Evolutionary conservation across 768 basidiomycete genomes (phyloP), one percentile per base, ranked within the genome.

Genomic region (Holtermannia corniformis): DNA sequence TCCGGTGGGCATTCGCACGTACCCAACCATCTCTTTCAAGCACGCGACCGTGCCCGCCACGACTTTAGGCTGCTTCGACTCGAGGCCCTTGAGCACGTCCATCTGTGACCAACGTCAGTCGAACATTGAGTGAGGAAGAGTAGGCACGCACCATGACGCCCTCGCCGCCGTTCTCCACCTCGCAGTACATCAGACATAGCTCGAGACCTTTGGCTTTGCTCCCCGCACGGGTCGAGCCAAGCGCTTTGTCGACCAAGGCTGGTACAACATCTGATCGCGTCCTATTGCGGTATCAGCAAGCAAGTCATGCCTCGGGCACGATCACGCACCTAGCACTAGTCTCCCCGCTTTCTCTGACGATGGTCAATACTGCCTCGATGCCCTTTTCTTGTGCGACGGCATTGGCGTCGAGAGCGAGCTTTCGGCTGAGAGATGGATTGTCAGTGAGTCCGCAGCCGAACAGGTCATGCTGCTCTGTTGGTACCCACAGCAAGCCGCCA

Each of bases 321-420:
- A 4, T 5, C 4, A 60, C 73, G 53, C 23, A 75, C 74, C 64
- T 83, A 44, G 85, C 85, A 43, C 85, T 82, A 43, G 79, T 83
- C 78, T 92, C 89, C 55, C 93, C 95, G 5, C 90, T 87, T 66
- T 83, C 88, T 74, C 90, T 88, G 61, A 95, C 83, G 54, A 97
- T 78, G 25, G 83, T 78, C 50, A 85, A 81, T 27, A 92, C 74
- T 61, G 86, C 89, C 68, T 96, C 93, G 4, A 97, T 80, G 26
- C 87, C 95, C 70, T 93, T 96, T 77, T 99, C 95, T 73, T 99
- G 95, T 11, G 93, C 92, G 25, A 96, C 93, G 23, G 86, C 95
- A 72, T 97, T 97, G 0, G 90, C 77, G 65, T 99, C 95, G 2
- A 82, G 83, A 28, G 77, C 87, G 72, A 63, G 92, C 82, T 85